These are phyloP conservation scores for Saccharomycopsis crataegensis DNA, from an alignment of 1,139 yeast genomes.

Conservation along the genomic window DNA sequence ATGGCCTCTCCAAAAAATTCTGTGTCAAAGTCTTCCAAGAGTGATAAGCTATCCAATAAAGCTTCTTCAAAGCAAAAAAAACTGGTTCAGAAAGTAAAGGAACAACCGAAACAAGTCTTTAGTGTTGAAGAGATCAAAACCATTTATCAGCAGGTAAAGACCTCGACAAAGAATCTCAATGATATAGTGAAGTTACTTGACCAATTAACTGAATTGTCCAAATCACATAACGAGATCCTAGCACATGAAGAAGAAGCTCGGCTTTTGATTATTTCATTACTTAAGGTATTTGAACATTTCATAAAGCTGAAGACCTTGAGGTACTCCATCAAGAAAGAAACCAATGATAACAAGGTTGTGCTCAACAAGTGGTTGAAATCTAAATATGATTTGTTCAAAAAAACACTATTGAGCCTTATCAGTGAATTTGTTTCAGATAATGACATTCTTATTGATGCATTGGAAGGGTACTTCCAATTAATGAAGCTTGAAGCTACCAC, in stretches of 20 bases:
- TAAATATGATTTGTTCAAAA: constrained; percentile 52
- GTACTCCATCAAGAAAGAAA: constrained; percentile 28
- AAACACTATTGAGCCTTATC: constrained; percentile 37
- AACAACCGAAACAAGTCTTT: no score
- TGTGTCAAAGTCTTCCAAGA: no score
- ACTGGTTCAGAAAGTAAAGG: no score
- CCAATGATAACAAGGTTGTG: constrained; percentile 39
- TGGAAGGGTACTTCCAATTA: constrained; percentile 58
- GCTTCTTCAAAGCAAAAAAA: no score
- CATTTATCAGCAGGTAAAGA: constrained; percentile 1
- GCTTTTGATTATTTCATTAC: constrained; percentile 44
- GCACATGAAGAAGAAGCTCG: constrained; percentile 31
- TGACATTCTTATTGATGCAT: constrained; percentile 43
- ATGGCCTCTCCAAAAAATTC: no score
- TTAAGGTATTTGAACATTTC: constrained; percentile 50
- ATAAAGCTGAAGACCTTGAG: constrained; percentile 42
- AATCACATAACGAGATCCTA: constrained; percentile 21
- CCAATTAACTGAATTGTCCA: constrained; percentile 24
- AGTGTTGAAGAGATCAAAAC: constrained; percentile 6
- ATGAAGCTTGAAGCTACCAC: constrained; percentile 52
- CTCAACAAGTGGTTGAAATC: constrained; percentile 58
- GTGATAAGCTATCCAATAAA: no score
- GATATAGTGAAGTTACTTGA: constrained; percentile 40
- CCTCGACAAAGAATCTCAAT: constrained; percentile 43
- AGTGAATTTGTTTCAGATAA: constrained; percentile 30